Evolutionary conservation across 164 flowering plant genomes (phyloP).

Genomic region (Amborella trichopoda): DNA sequence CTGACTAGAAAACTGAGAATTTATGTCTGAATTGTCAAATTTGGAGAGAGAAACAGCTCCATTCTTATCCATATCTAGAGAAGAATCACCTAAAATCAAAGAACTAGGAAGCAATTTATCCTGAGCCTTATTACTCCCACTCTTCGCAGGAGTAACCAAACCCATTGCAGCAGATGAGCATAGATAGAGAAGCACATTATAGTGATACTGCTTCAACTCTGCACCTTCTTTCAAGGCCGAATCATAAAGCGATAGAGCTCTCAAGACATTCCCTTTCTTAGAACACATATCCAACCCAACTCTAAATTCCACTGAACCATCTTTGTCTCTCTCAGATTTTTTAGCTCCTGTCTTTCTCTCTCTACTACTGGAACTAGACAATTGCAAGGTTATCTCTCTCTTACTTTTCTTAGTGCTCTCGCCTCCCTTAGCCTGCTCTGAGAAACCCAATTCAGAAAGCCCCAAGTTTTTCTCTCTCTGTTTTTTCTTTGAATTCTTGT

Average conservation of each 20-base stretch:
- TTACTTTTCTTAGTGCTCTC: slow-evolving; percentile 7
- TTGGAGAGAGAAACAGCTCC: not conserved
- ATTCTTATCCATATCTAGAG: not conserved
- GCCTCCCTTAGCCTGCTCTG: slow-evolving; percentile 11
- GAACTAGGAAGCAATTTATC: not conserved
- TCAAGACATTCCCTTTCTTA: slow-evolving; percentile 62
- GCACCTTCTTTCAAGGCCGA: slow-evolving; percentile 46
- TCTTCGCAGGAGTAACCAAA: slow-evolving; percentile 61
- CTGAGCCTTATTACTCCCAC: slow-evolving; percentile 42
- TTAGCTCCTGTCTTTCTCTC: slow-evolving; percentile 2
- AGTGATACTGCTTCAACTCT: slow-evolving; percentile 54
- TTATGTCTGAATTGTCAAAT: not conserved
- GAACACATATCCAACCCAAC: slow-evolving; percentile 61
- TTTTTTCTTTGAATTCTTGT: slow-evolving; percentile 9
- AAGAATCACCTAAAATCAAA: not conserved
- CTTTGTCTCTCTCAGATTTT: slow-evolving; percentile 22
- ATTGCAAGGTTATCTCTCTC: no score
- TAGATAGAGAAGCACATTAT: slow-evolving; percentile 64
- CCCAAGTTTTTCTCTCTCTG: no score
- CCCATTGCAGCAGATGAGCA: slow-evolving; percentile 87
- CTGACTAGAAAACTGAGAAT: slow-evolving; percentile 2
- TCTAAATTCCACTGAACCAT: slow-evolving; percentile 21
- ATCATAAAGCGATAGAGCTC: slow-evolving; percentile 59
- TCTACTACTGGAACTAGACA: not conserved
- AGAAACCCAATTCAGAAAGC: no score